phyloP scores from a whole-genome alignment of 371 early-diverging fungal genomes.

The Mortierella sp. region DNA sequence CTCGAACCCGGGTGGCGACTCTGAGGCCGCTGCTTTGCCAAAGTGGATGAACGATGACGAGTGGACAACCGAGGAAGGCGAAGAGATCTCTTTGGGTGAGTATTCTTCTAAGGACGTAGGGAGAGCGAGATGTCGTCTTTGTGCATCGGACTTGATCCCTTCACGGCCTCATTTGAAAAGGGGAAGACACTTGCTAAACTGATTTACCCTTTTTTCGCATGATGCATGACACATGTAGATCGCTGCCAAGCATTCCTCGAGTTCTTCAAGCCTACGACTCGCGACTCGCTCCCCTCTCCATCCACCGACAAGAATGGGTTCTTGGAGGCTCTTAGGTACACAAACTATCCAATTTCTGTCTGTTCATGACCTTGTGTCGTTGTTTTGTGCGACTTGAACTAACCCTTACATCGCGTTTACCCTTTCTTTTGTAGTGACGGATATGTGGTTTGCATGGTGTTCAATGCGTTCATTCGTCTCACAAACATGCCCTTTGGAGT shows the following conservation, averaged over 20 bases:
- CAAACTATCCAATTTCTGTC: neutral
- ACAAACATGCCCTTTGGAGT: slow-evolving; percentile 74
- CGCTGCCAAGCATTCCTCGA: slow-evolving; percentile 52
- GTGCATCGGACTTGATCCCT: neutral
- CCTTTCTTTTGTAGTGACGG: slow-evolving; percentile 63
- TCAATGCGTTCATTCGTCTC: slow-evolving; percentile 68
- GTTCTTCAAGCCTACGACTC: slow-evolving; percentile 40
- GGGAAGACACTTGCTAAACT: neutral
- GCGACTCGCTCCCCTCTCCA: slow-evolving; percentile 32
- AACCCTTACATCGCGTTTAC: neutral
- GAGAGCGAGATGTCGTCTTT: no score
- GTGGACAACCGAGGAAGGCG: slow-evolving; percentile 19
- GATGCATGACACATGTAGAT: slow-evolving; percentile 11
- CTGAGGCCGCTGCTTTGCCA: slow-evolving; percentile 10
- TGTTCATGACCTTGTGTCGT: neutral
- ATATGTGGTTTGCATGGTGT: slow-evolving; percentile 66
- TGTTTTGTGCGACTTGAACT: neutral
- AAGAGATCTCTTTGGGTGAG: slow-evolving; percentile 27
- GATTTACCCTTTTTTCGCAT: neutral
- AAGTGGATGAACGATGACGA: slow-evolving; percentile 38
- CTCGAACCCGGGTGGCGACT: neutral
- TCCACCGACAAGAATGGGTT: slow-evolving; percentile 27
- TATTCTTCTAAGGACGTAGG: neutral
- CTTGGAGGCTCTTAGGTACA: slow-evolving; percentile 39
- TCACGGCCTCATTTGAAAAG: neutral